These are phyloP conservation scores for Cylindrotheca closterium DNA, from an alignment of 108 stramenopile genomes.

Conservation along the genomic window DNA sequence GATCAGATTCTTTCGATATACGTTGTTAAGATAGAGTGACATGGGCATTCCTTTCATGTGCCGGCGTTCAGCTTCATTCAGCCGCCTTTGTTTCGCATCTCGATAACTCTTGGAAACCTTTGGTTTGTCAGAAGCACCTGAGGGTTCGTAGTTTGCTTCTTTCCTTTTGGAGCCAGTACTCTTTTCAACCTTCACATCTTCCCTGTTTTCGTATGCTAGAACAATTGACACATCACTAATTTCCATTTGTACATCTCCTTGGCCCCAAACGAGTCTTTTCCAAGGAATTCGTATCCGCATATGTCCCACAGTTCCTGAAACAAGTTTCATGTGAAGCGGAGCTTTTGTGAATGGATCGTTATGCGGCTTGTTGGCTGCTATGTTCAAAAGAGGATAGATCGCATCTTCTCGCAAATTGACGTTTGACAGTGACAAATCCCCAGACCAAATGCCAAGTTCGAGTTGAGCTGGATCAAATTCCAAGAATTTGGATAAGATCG, in stretches of 20 bases:
- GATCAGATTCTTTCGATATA: conserved; percentile 25
- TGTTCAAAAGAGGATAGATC: conserved; percentile 41
- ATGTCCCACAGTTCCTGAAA: conserved; percentile 45
- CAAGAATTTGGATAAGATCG: conserved; percentile 44
- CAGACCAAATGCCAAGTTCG: conserved; percentile 54
- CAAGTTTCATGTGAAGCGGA: conserved; percentile 44
- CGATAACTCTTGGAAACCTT: conserved; percentile 25
- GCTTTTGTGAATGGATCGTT: conserved; percentile 21
- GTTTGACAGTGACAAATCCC: conserved; percentile 42
- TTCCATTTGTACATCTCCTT: conserved; percentile 41
- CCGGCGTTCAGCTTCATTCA: conserved; percentile 48
- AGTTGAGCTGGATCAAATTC: conserved; percentile 55
- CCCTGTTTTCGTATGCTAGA: conserved; percentile 31
- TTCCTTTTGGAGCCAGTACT: neutral
- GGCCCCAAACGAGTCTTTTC: conserved; percentile 58
- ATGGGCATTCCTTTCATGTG: conserved; percentile 37
- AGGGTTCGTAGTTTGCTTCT: conserved; percentile 6
- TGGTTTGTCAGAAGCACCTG: neutral
- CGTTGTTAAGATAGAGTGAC: conserved; percentile 24
- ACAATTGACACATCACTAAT: conserved; percentile 43
- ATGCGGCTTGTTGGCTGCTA: conserved; percentile 18
- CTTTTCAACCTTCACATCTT: conserved; percentile 34
- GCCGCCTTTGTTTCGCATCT: conserved; percentile 41
- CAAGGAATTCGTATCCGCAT: conserved; percentile 49
- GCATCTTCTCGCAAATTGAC: conserved; percentile 39